These are phyloP conservation scores for Globisporangium heterothallicum DNA, from an alignment of 352 stramenopile species.

Conservation along the genomic window DNA sequence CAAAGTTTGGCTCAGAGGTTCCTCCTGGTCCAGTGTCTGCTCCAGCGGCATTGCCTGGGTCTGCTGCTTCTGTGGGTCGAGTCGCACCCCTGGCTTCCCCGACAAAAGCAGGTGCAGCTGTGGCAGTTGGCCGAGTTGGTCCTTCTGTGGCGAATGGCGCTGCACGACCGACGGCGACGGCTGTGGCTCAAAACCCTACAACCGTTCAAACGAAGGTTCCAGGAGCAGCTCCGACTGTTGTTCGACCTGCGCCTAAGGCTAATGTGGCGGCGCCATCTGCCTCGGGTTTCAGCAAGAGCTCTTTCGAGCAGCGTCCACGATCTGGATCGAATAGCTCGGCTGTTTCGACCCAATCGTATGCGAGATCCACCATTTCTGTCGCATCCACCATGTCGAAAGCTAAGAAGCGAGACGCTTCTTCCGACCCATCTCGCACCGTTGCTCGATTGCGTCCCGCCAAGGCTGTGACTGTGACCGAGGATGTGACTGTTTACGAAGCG, in stretches of 20 bases:
- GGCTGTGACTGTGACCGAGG: slow-evolving; percentile 79
- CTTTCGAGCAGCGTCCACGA: slow-evolving; percentile 35
- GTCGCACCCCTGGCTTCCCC: slow-evolving; percentile 7
- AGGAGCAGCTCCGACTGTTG: slow-evolving; percentile 10
- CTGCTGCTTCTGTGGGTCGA: slow-evolving; percentile 15
- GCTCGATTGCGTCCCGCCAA: slow-evolving; percentile 79
- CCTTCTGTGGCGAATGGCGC: slow-evolving; percentile 9
- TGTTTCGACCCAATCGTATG: slow-evolving; percentile 74
- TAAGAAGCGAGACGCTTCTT: slow-evolving; percentile 42
- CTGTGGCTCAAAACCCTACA: slow-evolving; percentile 1
- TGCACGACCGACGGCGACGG: not conserved
- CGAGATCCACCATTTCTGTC: slow-evolving; percentile 69
- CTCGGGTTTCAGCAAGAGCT: slow-evolving; percentile 1
- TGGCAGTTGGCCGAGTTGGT: not conserved
- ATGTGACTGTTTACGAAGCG: slow-evolving; percentile 84
- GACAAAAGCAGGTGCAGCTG: slow-evolving; percentile 2
- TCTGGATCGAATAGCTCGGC: slow-evolving; percentile 72
- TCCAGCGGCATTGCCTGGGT: slow-evolving; percentile 41
- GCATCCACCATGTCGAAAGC: slow-evolving; percentile 69
- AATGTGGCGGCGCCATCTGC: slow-evolving; percentile 2
- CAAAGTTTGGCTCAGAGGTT: slow-evolving; percentile 10
- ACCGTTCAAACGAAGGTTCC: slow-evolving; percentile 7
- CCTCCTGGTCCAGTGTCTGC: slow-evolving; percentile 34
- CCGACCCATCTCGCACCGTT: slow-evolving; percentile 65
- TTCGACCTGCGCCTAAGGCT: slow-evolving; percentile 13